Evolutionary conservation across 106 monocot species (phyloP), one percentile per base, ranked within the genome.

Genomic region (Acorus calamus): DNA sequence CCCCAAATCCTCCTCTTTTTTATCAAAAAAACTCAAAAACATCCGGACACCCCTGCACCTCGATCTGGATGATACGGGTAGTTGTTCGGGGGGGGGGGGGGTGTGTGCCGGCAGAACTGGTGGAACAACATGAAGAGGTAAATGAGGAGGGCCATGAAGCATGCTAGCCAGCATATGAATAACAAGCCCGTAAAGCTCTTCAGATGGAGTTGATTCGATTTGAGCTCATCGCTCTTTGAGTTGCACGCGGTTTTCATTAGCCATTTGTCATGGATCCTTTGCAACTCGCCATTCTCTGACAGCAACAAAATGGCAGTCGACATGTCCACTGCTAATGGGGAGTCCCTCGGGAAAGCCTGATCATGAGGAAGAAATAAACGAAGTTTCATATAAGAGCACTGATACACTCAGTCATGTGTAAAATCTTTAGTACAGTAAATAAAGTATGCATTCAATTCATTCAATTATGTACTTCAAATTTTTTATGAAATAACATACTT

Each of bases 201-300:
- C 0, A 93, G 63, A 14, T 78, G 71, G 4, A 93, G 89, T 10
- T 69, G 66, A 11, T 80, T 50, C 2, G 85, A 61, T 2, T 81
- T 74, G 3, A 86, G 49, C n/a, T 86, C 83, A 0, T n/a, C 66
- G 46, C 3, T 69, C 7, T 83, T 57, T 11, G 77, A 79, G 43
- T 8, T 70, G 67, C 81, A 88, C 3, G 12, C 65, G 41, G 52
- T 64, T 42, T 65, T 72, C 12, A 66, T 73, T 42, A 92, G 56
- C 92, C 92, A 92, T 47, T 92, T 87, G 70, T 87, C 84, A 14
- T 70, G 74, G 55, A 92, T 92, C 55, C 75, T 78, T 53, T 87
- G 87, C 14, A 88, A 82, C 52, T 93, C 93, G 0, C 93, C 93
- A 41, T 79, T 93, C 61, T 93, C 93, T n/a, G 93, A 89, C 5